Base-by-base conservation (phyloP, 2,329 filamentous ascomycete species). In the Fusarium sp. region DNA sequence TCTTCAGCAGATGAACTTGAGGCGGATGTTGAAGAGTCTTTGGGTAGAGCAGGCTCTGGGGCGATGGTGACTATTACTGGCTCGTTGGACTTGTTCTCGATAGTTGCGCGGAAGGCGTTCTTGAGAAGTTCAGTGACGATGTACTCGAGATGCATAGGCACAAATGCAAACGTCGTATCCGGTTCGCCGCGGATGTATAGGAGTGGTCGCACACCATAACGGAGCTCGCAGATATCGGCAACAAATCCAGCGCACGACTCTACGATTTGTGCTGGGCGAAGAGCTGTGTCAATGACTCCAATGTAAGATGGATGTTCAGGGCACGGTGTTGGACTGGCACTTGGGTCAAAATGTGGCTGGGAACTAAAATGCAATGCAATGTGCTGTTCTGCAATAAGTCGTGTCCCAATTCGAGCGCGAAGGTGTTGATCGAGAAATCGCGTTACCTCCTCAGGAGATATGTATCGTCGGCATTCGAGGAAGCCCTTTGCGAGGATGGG, bases 111-210 rank as follows among this genome's bases (percentile, higher is more conserved):
- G 83, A 98, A 99, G 2, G 95, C 93, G 77, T 99, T 99, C 81
- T 99, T 99, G 63, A 99, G 87, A 2, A 99, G 87, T 81, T 99
- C 96, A 0, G 95, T 99, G 70, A 98, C 89, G 71, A 99, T 98
- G 80, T 99, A 99, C 81, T 98, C 95, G 25, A 99, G 87, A 80
- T 99, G 96, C 79, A 97, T 96, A 16, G 96, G 96, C 11, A 99
- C 91, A 77, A 97, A 96, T 22, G 95, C 94, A 77, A 99, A 97
- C 0, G 90, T 91, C n/a, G 95, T 94, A 54, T 92, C 90, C 0
- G 92, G 90, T 78, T 97, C 91, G 70, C 96, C 96, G 72, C 95
- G 92, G 75, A 99, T 91, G 49, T 91, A 83, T 75, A 97, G 87
- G 4, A 86, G 87, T 0, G 96, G 96, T 0, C 96, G 89, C 3